phyloP scores from a whole-genome alignment of 805 yeast genomes.

The Cephaloascus albidus region DNA sequence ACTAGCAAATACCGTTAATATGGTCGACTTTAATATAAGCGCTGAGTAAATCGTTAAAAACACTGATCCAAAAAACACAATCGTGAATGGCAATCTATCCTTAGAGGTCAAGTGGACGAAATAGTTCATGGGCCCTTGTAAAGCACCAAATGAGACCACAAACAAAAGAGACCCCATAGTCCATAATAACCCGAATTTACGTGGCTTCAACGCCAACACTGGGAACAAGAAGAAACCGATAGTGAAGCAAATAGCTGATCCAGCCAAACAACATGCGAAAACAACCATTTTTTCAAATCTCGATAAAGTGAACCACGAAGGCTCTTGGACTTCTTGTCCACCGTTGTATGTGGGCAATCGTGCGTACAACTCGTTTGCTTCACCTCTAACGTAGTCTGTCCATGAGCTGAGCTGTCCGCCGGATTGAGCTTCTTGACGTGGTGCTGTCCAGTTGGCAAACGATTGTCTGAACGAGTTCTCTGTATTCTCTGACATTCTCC shows the following conservation, averaged over 20 bases:
- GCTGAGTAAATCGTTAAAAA: conserved; percentile 72
- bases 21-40: conserved; percentile 53
- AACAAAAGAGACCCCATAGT: conserved; percentile 83
- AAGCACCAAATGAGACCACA: conserved; percentile 79
- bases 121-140: conserved; percentile 89
- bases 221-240: conserved; percentile 82
- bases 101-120: conserved; percentile 62
- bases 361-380: conserved; percentile 50
- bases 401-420: background rate
- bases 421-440: background rate
- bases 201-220: conserved; percentile 77
- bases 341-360: conserved; percentile 56
- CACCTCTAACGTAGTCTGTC: conserved; percentile 12
- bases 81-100: conserved; percentile 71
- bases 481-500: conserved; percentile 15
- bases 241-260: conserved; percentile 73
- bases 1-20: conserved; percentile 70
- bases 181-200: conserved; percentile 89
- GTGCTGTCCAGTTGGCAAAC: conserved; percentile 19
- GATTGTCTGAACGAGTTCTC: conserved; percentile 24
- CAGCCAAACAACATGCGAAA: conserved; percentile 67
- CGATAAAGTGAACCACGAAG: conserved; percentile 67
- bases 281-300: conserved; percentile 75
- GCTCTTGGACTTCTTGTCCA: conserved; percentile 46
- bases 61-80: conserved; percentile 75